Evolutionary conservation across 331 rosid species (phyloP).

Genomic region (Spiraea crenata): DNA sequence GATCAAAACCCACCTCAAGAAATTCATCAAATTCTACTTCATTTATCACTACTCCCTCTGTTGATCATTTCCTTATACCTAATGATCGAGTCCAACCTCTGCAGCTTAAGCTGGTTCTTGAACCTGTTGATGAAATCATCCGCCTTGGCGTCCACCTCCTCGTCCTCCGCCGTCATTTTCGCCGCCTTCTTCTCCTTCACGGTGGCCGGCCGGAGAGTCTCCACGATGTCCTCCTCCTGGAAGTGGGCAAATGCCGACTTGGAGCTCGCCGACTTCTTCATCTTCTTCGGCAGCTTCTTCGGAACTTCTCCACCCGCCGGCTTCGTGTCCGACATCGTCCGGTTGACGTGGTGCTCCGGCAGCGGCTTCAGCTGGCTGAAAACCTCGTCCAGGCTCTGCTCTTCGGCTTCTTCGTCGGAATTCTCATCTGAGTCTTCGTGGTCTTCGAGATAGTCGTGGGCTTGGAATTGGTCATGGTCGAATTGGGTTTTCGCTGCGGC

Average conservation of each 20-base stretch:
- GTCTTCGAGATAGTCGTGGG: slow-evolving; percentile 28
- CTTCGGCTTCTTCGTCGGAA: background rate
- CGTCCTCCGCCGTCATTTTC: slow-evolving; percentile 34
- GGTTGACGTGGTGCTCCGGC: slow-evolving; percentile 36
- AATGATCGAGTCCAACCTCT: slow-evolving; percentile 73
- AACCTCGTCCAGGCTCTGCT: slow-evolving; percentile 52
- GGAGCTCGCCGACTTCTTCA: slow-evolving; percentile 79
- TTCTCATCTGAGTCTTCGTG: slow-evolving; percentile 14
- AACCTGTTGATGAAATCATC: slow-evolving; percentile 92
- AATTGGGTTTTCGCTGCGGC: too few relatives aligned
- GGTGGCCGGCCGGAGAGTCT: slow-evolving; percentile 69
- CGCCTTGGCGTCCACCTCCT: slow-evolving; percentile 77
- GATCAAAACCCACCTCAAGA: slow-evolving; percentile 19
- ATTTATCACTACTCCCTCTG: slow-evolving; percentile 34
- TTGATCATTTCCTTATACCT: slow-evolving; percentile 58
- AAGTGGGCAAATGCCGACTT: slow-evolving; percentile 60
- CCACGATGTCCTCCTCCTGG: slow-evolving; percentile 57
- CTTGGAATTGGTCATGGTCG: background rate
- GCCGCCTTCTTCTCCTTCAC: slow-evolving; percentile 49
- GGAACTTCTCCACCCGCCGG: slow-evolving; percentile 62
- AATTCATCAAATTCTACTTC: slow-evolving; percentile 5
- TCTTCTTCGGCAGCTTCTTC: slow-evolving; percentile 55
- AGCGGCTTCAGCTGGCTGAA: slow-evolving; percentile 37
- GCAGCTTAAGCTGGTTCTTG: slow-evolving; percentile 81
- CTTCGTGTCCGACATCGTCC: slow-evolving; percentile 61